Conservation (phyloP, 2,329 filamentous ascomycete genomes). For the Alternaria sp. region DNA sequence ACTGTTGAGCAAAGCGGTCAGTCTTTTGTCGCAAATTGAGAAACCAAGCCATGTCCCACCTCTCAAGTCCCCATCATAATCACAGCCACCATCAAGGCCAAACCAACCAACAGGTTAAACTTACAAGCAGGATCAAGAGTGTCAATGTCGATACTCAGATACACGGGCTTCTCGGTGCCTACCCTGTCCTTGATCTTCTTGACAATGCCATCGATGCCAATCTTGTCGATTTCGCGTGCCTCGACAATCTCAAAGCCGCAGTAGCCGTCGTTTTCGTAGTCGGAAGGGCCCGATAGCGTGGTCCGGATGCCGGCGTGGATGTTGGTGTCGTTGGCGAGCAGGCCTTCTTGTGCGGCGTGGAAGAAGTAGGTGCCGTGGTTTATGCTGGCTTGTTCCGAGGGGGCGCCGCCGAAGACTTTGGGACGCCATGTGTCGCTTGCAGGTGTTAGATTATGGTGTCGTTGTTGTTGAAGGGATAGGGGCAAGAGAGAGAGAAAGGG, state of each 20-base stretch:
- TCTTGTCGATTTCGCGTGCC: slow-evolving; percentile 74
- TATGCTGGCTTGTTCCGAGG: slow-evolving; percentile 76
- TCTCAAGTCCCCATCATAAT: neutral
- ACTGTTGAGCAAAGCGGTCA: slow-evolving; percentile 52
- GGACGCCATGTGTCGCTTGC: slow-evolving; percentile 71
- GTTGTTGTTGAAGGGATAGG: neutral
- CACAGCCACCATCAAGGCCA: neutral
- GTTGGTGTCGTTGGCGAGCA: slow-evolving; percentile 82
- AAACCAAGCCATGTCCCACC: neutral
- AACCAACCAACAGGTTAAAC: slow-evolving; percentile 28
- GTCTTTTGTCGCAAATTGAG: neutral
- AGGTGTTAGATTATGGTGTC: neutral
- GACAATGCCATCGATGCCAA: slow-evolving; percentile 77
- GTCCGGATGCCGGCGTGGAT: slow-evolving; percentile 90
- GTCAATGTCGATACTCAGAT: slow-evolving; percentile 86
- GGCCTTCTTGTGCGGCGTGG: slow-evolving; percentile 78
- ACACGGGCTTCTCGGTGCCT: slow-evolving; percentile 77
- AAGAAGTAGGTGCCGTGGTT: slow-evolving; percentile 93
- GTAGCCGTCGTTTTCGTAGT: slow-evolving; percentile 87
- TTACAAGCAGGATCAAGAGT: slow-evolving; percentile 82
- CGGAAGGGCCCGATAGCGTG: slow-evolving; percentile 77
- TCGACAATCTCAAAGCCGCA: slow-evolving; percentile 85
- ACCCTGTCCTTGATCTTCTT: slow-evolving; percentile 79
- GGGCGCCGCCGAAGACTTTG: slow-evolving; percentile 85
- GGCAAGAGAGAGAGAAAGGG: too few species aligned